A percentile compares a stretch with the other conserved stretches of the same genome.
Evolutionary conservation across 139 green algal genomes (phyloP).

Genomic region (Chlorella sp.): DNA sequence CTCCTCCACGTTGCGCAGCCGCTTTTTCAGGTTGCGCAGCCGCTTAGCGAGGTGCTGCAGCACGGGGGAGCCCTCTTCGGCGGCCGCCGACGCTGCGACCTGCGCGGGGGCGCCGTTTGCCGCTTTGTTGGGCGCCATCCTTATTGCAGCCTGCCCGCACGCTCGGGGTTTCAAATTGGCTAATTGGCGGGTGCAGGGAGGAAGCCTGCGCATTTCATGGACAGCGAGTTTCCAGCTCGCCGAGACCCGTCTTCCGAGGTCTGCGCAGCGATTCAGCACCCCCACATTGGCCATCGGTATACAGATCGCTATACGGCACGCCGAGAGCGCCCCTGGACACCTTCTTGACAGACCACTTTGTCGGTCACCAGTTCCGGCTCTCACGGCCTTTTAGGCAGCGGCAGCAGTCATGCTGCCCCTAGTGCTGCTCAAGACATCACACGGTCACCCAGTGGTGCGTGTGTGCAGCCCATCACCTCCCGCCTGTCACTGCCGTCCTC

Average conservation of each 20-base stretch:
- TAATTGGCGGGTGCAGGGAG: neutral
- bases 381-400: neutral
- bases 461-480: neutral
- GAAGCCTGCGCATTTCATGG: neutral
- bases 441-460: conserved; percentile 88
- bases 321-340: neutral
- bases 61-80: neutral
- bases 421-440: conserved; percentile 85
- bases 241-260: too few relatives aligned
- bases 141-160: neutral
- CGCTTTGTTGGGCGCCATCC: conserved; percentile 15
- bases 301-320: neutral
- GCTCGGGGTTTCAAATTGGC: neutral
- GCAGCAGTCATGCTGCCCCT: conserved; percentile 83
- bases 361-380: neutral
- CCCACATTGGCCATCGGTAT: neutral
- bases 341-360: neutral
- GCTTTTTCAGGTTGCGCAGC: conserved; percentile 45
- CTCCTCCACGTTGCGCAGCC: conserved; percentile 42
- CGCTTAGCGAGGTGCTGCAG: conserved; percentile 30
- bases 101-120: neutral
- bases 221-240: too few relatives aligned
- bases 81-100: neutral
- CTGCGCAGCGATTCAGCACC: too few relatives aligned
- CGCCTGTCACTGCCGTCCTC: neutral